phyloP scores from a whole-genome alignment of 1,139 yeast species.

The Debaryomyces subglobosus region DNA sequence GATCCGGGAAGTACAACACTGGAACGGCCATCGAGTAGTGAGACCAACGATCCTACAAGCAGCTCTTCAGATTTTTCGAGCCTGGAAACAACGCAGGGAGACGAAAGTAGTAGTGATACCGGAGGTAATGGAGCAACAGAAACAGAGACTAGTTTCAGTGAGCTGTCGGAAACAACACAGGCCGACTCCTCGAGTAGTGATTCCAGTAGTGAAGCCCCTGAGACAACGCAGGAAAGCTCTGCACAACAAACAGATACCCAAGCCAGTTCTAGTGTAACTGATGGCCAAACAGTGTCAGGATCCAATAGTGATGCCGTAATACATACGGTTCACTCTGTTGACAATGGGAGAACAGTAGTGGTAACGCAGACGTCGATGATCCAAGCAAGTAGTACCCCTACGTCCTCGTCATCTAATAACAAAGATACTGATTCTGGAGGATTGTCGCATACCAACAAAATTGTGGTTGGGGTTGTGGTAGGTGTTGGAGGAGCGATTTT shows the following conservation, averaged over 20 bases:
- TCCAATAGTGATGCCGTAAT: conserved; percentile 7
- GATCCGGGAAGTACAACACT: not conserved
- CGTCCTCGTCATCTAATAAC: conserved; percentile 30
- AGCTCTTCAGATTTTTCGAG: not conserved
- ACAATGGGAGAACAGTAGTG: conserved; percentile 40
- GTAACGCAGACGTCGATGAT: conserved; percentile 43
- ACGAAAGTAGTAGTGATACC: not conserved
- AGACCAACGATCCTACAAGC: not conserved
- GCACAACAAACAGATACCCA: not conserved
- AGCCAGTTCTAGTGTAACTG: not conserved
- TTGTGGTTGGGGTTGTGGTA: conserved; percentile 55
- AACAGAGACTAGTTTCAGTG: not conserved
- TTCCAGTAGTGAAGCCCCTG: not conserved
- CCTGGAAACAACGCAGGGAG: not conserved
- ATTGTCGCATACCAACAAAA: conserved; percentile 45
- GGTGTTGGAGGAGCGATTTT: conserved; percentile 53
- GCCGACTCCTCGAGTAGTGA: not conserved
- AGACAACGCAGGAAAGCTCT: not conserved
- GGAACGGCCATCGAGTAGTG: not conserved
- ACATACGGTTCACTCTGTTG: conserved; percentile 37
- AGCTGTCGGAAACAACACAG: not conserved
- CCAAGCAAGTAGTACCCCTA: conserved; percentile 16
- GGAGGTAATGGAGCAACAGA: not conserved
- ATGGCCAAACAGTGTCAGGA: not conserved
- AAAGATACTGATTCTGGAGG: conserved; percentile 27